Evolutionary conservation across 805 yeast genomes (phyloP).

Genomic region (Starmera caribaea): DNA sequence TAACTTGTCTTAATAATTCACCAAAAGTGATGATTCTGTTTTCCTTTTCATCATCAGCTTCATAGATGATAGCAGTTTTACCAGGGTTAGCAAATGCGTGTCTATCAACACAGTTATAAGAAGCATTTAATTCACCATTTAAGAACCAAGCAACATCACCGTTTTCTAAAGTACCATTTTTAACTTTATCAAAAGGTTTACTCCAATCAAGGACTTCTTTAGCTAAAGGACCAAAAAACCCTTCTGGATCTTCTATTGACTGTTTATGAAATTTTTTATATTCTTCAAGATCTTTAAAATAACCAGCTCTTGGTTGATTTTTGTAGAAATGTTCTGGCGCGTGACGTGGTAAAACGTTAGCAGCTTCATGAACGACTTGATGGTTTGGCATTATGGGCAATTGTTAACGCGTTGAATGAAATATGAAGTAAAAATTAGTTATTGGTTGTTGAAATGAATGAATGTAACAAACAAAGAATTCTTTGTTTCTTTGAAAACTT

Average conservation of each 20-base stretch:
- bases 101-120: slow-evolving; percentile 75
- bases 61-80: slow-evolving; percentile 68
- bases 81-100: slow-evolving; percentile 65
- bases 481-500: too few species aligned
- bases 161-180: slow-evolving; percentile 37
- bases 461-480: too few species aligned
- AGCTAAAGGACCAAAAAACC: slow-evolving; percentile 75
- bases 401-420: too few species aligned
- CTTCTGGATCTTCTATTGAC: slow-evolving; percentile 75
- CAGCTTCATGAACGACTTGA: slow-evolving; percentile 26
- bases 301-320: slow-evolving; percentile 28
- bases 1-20: slow-evolving; percentile 61
- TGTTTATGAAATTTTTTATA: slow-evolving; percentile 65
- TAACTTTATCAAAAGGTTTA: slow-evolving; percentile 67
- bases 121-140: slow-evolving; percentile 72
- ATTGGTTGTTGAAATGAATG: too few species aligned
- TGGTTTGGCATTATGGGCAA: slow-evolving; percentile 9
- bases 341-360: slow-evolving; percentile 17
- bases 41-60: slow-evolving; percentile 69
- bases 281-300: slow-evolving; percentile 52
- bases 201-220: slow-evolving; percentile 72
- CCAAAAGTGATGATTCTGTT: slow-evolving; percentile 57
- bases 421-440: too few species aligned
- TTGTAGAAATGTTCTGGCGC: slow-evolving; percentile 27
- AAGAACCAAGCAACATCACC: slow-evolving; percentile 64